phyloP scores from a whole-genome alignment of 1,284 basidiomycete genomes.

The Ustilago crameri region DNA sequence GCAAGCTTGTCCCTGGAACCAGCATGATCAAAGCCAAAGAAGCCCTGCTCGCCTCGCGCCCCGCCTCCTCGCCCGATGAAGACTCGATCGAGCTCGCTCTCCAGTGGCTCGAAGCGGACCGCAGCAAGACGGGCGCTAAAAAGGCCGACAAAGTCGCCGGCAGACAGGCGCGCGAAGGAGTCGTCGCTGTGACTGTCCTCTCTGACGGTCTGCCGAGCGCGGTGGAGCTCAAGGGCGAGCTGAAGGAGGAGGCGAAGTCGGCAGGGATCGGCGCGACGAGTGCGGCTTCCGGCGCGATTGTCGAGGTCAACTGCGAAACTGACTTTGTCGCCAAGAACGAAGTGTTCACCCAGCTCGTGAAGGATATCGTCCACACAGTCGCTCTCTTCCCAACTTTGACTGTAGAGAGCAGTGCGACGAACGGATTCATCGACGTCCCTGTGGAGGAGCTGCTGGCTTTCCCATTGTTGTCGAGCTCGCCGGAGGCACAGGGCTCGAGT shows the following conservation, averaged over 20 bases:
- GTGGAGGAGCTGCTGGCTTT: constrained; percentile 63
- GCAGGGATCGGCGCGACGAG: constrained; percentile 41
- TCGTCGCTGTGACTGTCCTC: constrained; percentile 80
- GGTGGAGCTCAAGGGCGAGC: constrained; percentile 21
- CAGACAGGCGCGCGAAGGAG: constrained; percentile 80
- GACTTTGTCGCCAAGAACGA: constrained; percentile 93
- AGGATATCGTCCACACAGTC: constrained; percentile 85
- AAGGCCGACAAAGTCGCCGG: constrained; percentile 85
- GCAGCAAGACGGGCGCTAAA: constrained; percentile 77
- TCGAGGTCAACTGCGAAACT: constrained; percentile 96
- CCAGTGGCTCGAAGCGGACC: constrained; percentile 82
- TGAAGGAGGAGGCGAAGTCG: constrained; percentile 68
- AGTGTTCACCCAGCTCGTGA: constrained; percentile 81
- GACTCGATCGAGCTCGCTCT: constrained; percentile 82
- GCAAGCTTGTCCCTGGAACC: constrained; percentile 77
- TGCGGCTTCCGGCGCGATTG: constrained; percentile 77
- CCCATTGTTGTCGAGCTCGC: constrained; percentile 57
- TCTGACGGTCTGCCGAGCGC: constrained; percentile 71
- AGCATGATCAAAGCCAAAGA: constrained; percentile 88
- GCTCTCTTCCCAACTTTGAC: constrained; percentile 78
- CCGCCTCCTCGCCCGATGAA: constrained; percentile 67
- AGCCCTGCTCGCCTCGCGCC: constrained; percentile 76
- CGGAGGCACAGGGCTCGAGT: constrained; percentile 62
- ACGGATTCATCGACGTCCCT: constrained; percentile 31
- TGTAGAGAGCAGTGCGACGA: background rate